These are phyloP conservation scores for Helianthus tuberosus DNA, from an alignment of 129 eudicot genomes.

Conservation along the genomic window DNA sequence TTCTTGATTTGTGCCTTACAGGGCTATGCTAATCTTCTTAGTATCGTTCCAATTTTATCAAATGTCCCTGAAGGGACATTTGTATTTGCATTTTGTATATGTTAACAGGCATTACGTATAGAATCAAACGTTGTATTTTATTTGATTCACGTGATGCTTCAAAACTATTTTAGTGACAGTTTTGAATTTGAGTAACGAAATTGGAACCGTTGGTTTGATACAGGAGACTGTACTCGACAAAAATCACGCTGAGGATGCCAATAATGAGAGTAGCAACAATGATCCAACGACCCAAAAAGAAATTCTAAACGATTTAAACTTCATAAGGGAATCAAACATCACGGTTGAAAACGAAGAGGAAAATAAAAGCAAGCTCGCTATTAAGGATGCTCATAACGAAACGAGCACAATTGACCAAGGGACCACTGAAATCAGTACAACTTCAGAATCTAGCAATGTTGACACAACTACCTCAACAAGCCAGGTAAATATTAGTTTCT, in stretches of 20 bases:
- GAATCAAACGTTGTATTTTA: neutral
- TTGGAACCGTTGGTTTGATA: slow-evolving; percentile 4
- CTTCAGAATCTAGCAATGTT: slow-evolving; percentile 16
- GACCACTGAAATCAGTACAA: neutral
- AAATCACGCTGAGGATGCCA: neutral
- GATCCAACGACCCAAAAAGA: slow-evolving; percentile 2
- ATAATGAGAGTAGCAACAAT: neutral
- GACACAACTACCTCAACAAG: neutral
- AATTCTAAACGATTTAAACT: neutral
- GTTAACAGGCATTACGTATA: neutral
- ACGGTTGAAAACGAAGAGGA: slow-evolving; percentile 1
- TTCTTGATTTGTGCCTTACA: no score
- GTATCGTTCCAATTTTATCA: no score
- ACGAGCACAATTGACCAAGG: slow-evolving; percentile 12
- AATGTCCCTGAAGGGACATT: no score
- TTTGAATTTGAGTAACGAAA: neutral
- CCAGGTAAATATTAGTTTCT: slow-evolving; percentile 15
- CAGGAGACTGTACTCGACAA: slow-evolving; percentile 23
- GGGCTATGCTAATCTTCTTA: no score
- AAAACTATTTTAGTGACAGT: neutral
- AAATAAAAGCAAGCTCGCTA: neutral
- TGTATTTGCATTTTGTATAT: neutral
- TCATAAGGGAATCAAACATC: neutral
- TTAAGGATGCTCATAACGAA: neutral
- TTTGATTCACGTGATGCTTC: neutral